Percentiles rank a stretch among this genome's conserved stretches.
Evolutionary conservation across 371 early-diverging fungal species (phyloP).

Genomic region (Rhizopus arrhizus): DNA sequence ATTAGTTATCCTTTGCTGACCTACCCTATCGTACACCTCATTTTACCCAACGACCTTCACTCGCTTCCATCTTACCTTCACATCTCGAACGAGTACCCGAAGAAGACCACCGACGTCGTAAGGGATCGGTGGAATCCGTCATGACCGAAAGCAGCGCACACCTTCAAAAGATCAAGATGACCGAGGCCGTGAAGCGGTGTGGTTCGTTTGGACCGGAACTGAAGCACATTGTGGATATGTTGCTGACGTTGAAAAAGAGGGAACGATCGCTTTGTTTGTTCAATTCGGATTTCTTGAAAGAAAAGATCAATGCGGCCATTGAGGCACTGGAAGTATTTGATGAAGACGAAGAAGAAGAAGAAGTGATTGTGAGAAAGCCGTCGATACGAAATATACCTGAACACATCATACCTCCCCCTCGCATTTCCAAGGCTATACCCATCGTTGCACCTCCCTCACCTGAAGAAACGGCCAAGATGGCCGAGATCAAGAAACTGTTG

Average conservation of each 20-base stretch:
- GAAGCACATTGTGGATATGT: constrained; percentile 44
- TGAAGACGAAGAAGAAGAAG: constrained; percentile 30
- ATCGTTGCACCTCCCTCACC: constrained; percentile 35
- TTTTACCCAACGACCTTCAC: constrained; percentile 39
- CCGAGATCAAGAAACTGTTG: constrained; percentile 30
- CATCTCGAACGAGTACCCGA: constrained; percentile 19
- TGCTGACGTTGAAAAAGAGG: constrained; percentile 44
- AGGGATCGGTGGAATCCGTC: constrained; percentile 39
- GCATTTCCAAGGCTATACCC: constrained; percentile 40
- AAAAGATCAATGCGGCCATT: constrained; percentile 40
- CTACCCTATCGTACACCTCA: constrained; percentile 26
- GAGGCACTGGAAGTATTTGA: constrained; percentile 44
- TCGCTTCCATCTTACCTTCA: constrained; percentile 40
- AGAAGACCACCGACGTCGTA: constrained; percentile 28
- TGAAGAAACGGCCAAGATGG: constrained; percentile 9
- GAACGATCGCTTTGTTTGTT: constrained; percentile 51
- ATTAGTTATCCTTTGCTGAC: background rate
- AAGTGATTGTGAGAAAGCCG: background rate
- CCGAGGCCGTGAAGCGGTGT: constrained; percentile 37
- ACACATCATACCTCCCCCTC: constrained; percentile 20
- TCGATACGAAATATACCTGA: too few species aligned
- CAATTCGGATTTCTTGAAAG: constrained; percentile 44
- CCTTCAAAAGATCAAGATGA: constrained; percentile 40
- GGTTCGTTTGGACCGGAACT: constrained; percentile 21
- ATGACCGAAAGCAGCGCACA: constrained; percentile 43